Conservation (phyloP, 83 land plant genomes). For the Picea mariana region DNA sequence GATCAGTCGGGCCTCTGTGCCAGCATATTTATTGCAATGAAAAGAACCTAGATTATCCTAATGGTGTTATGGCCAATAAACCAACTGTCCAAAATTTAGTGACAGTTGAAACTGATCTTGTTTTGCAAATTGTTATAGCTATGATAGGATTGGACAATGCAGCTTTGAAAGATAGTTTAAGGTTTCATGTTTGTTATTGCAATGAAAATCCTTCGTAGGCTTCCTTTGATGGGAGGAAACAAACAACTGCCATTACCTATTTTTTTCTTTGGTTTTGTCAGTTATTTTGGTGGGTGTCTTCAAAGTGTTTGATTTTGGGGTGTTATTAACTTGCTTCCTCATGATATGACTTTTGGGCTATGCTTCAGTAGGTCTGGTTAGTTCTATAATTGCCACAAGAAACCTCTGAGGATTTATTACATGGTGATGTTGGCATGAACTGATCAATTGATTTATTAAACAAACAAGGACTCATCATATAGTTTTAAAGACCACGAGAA, state of each 20-base stretch:
- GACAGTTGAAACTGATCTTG: neutral
- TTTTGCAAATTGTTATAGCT: neutral
- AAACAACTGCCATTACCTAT: too few species aligned
- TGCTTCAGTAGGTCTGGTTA: too few species aligned
- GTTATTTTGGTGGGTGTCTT: too few species aligned
- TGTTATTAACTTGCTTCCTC: too few species aligned
- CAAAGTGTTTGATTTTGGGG: too few species aligned
- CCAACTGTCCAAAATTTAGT: neutral
- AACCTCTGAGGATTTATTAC: neutral
- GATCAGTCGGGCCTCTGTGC: neutral
- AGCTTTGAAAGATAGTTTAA: neutral
- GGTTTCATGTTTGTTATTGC: too few species aligned
- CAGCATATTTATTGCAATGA: neutral
- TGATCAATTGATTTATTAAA: neutral
- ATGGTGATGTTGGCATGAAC: neutral
- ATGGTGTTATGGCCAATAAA: neutral
- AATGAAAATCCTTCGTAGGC: too few species aligned
- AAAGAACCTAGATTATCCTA: neutral
- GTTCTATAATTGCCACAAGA: neutral
- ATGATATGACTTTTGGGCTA: too few species aligned
- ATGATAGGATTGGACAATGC: neutral
- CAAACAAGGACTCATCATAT: neutral
- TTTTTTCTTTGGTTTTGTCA: too few species aligned
- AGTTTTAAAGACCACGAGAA: neutral
- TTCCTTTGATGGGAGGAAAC: too few species aligned